These are phyloP conservation scores for Lasiodiplodia theobromae DNA, from an alignment of 2,329 filamentous ascomycete species.

Conservation along the genomic window DNA sequence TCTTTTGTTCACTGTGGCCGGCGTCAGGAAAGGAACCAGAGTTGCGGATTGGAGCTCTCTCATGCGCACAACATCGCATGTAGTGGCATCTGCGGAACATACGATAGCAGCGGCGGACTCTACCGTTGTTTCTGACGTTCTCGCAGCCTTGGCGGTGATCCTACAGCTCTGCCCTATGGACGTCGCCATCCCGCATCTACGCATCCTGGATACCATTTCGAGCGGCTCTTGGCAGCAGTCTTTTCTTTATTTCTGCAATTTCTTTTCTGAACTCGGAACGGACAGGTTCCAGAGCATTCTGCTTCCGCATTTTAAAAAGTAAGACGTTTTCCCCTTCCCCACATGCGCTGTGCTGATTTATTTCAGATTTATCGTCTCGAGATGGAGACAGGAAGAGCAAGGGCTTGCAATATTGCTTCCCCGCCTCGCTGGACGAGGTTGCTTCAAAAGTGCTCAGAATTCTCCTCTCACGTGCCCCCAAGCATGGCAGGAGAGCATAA, in stretches of 20 bases:
- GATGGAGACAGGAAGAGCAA: conserved; percentile 42
- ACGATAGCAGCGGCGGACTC: conserved; percentile 29
- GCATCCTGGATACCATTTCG: conserved; percentile 69
- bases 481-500: conserved; percentile 56
- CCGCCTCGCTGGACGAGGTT: conserved; percentile 32
- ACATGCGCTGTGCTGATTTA: conserved; percentile 32
- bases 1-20: conserved; percentile 73
- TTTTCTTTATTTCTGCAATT: conserved; percentile 86
- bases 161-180: conserved; percentile 83
- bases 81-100: conserved; percentile 39
- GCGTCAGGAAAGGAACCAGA: conserved; percentile 81
- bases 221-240: conserved; percentile 70
- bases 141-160: conserved; percentile 65
- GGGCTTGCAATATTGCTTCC: conserved; percentile 44
- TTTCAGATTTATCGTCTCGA: conserved; percentile 70
- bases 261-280: conserved; percentile 75
- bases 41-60: conserved; percentile 75
- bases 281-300: conserved; percentile 81
- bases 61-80: conserved; percentile 52
- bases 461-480: conserved; percentile 34
- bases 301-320: conserved; percentile 81
- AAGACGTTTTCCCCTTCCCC: conserved; percentile 31
- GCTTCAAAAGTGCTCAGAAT: conserved; percentile 18
- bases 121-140: conserved; percentile 38
- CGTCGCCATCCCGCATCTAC: conserved; percentile 73